phyloP scores from a whole-genome alignment of 257 asterid genomes.

The Sherardia arvensis region DNA sequence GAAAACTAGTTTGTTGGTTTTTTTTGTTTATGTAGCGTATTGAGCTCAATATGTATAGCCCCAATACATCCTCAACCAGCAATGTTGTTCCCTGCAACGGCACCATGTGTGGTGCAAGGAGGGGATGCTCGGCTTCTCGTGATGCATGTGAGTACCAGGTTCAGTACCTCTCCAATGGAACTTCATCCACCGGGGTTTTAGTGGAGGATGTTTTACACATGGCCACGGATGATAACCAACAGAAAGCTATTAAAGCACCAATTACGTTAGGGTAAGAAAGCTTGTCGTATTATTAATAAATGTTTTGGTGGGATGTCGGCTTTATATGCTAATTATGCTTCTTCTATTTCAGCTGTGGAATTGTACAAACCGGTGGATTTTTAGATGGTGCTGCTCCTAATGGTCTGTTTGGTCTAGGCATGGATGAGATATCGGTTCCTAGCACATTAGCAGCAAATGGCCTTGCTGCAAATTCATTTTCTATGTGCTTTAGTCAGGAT shows the following conservation, averaged over 20 bases:
- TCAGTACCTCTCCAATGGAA: constrained; percentile 65
- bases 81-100: constrained; percentile 63
- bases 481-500: constrained; percentile 91
- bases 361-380: constrained; percentile 81
- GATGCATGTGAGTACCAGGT: constrained; percentile 81
- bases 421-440: constrained; percentile 65
- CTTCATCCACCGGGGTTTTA: constrained; percentile 75
- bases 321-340: neutral
- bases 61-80: constrained; percentile 55
- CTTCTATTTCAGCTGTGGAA: constrained; percentile 71
- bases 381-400: constrained; percentile 86
- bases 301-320: neutral
- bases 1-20: neutral
- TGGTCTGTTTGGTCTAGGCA: constrained; percentile 92
- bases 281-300: neutral
- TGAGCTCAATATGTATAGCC: constrained; percentile 69
- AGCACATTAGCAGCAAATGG: constrained; percentile 75
- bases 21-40: constrained; percentile 39
- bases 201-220: constrained; percentile 78
- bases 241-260: constrained; percentile 42
- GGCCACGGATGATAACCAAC: constrained; percentile 40
- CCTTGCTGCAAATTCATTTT: constrained; percentile 76
- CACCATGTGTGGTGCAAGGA: constrained; percentile 45
- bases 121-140: constrained; percentile 38
- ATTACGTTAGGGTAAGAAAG: constrained; percentile 74